phyloP scores from a whole-genome alignment of 2,329 filamentous ascomycete genomes.

The Clarireedia monteithiana region DNA sequence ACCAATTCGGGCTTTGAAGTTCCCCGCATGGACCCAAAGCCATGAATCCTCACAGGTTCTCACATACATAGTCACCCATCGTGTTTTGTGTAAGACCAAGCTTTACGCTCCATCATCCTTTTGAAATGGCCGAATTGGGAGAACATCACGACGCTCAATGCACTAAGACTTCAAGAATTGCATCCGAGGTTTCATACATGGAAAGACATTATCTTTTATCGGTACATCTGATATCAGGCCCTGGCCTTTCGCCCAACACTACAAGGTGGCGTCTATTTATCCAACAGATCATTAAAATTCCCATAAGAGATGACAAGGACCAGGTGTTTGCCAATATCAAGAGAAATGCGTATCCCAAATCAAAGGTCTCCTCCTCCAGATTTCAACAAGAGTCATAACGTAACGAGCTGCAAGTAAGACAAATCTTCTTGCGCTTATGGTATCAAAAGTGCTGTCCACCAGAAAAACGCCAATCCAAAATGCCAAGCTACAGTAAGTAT shows the following conservation, averaged over 20 bases:
- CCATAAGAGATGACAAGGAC: neutral
- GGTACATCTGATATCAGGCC: conserved; percentile 10
- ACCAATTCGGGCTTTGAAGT: neutral
- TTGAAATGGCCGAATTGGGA: neutral
- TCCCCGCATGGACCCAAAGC: neutral
- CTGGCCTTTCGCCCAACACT: conserved; percentile 10
- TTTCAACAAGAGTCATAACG: conserved; percentile 10
- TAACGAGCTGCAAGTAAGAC: conserved; percentile 18
- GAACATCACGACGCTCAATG: neutral
- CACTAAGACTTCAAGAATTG: neutral
- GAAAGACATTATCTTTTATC: conserved; percentile 15
- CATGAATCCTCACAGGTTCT: neutral
- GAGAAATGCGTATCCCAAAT: conserved; percentile 12
- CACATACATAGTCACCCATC: neutral
- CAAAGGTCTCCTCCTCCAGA: neutral
- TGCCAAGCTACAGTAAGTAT: conserved; percentile 10
- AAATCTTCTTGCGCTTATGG: conserved; percentile 15
- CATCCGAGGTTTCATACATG: conserved; percentile 3
- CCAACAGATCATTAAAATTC: conserved; percentile 6
- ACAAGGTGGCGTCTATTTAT: conserved; percentile 11
- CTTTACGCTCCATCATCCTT: neutral
- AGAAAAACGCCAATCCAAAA: conserved; percentile 22
- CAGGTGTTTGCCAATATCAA: conserved; percentile 10
- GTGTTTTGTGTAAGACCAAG: neutral
- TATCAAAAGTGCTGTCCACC: conserved; percentile 18